These are phyloP conservation scores for Pelargonium cotyledonis DNA, from an alignment of 441 rosid genomes.

Conservation along the genomic window DNA sequence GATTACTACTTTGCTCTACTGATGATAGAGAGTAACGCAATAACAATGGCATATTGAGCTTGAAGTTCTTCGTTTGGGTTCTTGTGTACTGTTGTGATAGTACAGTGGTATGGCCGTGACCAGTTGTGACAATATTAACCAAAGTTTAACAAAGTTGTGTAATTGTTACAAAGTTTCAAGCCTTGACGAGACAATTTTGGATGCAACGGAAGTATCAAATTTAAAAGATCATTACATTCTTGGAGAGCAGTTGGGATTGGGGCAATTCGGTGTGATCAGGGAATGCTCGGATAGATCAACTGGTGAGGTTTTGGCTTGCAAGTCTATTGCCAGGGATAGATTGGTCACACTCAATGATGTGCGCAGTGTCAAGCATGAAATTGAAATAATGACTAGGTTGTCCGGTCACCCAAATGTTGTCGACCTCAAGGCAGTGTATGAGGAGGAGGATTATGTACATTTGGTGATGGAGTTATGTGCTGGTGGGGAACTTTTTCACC, in stretches of 20 bases:
- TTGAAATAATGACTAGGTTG: conserved; percentile 67
- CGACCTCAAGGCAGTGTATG: conserved; percentile 71
- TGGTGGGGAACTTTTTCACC: conserved; percentile 74
- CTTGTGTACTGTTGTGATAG: neutral
- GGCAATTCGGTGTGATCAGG: conserved; percentile 71
- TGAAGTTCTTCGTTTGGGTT: neutral
- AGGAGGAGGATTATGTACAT: conserved; percentile 72
- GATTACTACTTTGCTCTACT: neutral
- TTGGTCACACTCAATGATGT: conserved; percentile 47
- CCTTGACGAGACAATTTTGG: conserved; percentile 46
- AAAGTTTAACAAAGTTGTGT: conserved; percentile 27
- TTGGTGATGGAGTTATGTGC: conserved; percentile 77
- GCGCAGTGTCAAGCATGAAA: conserved; percentile 63
- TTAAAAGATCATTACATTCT: conserved; percentile 55
- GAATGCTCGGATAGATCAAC: conserved; percentile 58
- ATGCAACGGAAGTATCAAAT: conserved; percentile 41
- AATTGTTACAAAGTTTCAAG: conserved; percentile 44
- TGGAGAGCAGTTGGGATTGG: conserved; percentile 69
- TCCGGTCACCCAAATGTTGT: conserved; percentile 78
- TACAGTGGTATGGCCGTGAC: conserved; percentile 44
- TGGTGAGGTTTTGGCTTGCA: conserved; percentile 69
- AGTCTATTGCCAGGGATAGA: conserved; percentile 70
- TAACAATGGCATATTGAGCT: neutral
- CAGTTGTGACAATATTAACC: conserved; percentile 23
- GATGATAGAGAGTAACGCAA: neutral